phyloP scores from a whole-genome alignment of 2,329 filamentous ascomycete species.

The Catunica adiposa region DNA sequence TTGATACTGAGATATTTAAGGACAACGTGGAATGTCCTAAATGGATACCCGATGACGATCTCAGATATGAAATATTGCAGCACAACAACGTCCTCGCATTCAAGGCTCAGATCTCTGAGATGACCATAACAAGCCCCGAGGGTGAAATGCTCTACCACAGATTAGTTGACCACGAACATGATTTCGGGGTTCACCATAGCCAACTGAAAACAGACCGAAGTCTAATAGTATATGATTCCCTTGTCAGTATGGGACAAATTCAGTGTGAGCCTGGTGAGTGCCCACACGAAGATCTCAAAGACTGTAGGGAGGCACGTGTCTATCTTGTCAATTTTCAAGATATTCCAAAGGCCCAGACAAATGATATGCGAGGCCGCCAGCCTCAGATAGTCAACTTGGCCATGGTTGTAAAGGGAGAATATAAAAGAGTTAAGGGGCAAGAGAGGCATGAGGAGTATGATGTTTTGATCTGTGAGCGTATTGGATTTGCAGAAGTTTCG shows the following conservation, averaged over 20 bases:
- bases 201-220: neutral
- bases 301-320: neutral
- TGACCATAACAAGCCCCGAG: neutral
- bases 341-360: neutral
- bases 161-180: neutral
- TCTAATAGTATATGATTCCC: neutral
- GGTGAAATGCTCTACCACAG: neutral
- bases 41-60: neutral
- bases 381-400: neutral
- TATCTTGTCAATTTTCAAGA: neutral
- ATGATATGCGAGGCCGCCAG: too few species aligned
- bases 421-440: neutral
- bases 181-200: neutral
- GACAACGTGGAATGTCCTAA: neutral
- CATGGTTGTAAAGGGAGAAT: neutral
- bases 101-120: neutral
- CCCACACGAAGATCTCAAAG: neutral
- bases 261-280: constrained; percentile 1
- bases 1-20: too few species aligned
- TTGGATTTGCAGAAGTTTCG: neutral
- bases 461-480: neutral
- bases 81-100: neutral
- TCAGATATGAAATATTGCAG: neutral
- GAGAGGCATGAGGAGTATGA: neutral
- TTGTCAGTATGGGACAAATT: neutral